Conservation (phyloP, 345 rosid species). For the Acer saccharum region DNA sequence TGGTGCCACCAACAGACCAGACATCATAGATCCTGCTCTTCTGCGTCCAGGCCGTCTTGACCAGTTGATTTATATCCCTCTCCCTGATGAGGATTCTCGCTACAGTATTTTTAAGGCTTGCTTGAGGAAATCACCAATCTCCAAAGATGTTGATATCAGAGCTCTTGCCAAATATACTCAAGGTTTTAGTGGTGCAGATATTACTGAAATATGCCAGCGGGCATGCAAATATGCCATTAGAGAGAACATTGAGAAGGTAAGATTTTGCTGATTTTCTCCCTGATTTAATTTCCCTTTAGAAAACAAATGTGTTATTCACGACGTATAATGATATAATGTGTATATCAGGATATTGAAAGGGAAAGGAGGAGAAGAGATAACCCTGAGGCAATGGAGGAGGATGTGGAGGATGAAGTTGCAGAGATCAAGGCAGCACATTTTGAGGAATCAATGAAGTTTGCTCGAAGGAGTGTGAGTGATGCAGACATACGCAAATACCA, state of each 20-base stretch:
- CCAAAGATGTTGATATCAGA: constrained; percentile 83
- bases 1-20: constrained; percentile 95
- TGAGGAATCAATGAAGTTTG: constrained; percentile 93
- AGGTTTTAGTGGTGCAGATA: constrained; percentile 97
- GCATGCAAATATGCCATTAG: constrained; percentile 93
- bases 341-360: constrained; percentile 76
- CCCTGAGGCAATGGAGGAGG: constrained; percentile 99
- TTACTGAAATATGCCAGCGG: constrained; percentile 94
- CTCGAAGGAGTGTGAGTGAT: constrained; percentile 89
- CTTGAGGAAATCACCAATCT: constrained; percentile 88
- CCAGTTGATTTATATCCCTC: constrained; percentile 93
- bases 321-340: not conserved
- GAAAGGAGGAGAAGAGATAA: constrained; percentile 77
- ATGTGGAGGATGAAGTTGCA: constrained; percentile 72
- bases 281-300: not conserved
- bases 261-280: constrained; percentile 1
- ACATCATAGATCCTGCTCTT: constrained; percentile 92
- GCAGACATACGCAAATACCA: constrained; percentile 94
- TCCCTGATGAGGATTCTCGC: constrained; percentile 95
- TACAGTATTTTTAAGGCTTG: constrained; percentile 76
- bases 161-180: constrained; percentile 91
- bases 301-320: not conserved
- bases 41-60: constrained; percentile 94
- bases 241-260: constrained; percentile 91
- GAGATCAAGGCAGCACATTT: constrained; percentile 88